Percentiles rank a stretch among this genome's conserved stretches.
phyloP scores from a whole-genome alignment of 306 rosid genomes.

The Neltuma alba region DNA sequence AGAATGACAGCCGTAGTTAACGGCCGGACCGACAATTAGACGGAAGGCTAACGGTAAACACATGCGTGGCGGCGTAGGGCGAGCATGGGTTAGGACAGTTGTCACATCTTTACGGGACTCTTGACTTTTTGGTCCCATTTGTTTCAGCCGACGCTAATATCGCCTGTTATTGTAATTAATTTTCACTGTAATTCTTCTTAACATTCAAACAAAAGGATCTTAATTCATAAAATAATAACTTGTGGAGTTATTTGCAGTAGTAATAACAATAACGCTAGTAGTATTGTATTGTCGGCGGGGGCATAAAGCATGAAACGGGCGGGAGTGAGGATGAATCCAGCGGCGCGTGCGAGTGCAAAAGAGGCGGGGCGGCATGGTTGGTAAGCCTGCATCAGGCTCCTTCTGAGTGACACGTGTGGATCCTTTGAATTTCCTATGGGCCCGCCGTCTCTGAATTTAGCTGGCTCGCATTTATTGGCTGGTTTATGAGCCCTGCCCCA shows the following conservation, averaged over 20 bases:
- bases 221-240: conserved; percentile 31
- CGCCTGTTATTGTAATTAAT: background rate
- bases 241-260: no score
- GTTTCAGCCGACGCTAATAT: no score
- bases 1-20: no score
- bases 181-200: no score
- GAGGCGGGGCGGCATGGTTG: background rate
- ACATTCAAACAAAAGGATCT: no score
- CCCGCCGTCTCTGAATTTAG: conserved; percentile 33
- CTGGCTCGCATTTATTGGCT: conserved; percentile 69
- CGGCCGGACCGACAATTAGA: conserved; percentile 38
- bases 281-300: no score
- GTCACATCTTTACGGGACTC: background rate
- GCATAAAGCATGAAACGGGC: no score
- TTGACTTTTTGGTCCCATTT: background rate
- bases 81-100: background rate
- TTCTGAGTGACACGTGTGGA: conserved; percentile 33
- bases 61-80: background rate
- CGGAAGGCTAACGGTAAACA: background rate
- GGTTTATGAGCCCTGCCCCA: conserved; percentile 15
- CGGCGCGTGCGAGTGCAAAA: background rate
- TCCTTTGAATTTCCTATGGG: conserved; percentile 26
- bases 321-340: conserved; percentile 16
- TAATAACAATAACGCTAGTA: no score
- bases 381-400: background rate